phyloP scores from a whole-genome alignment of 805 yeast species.

The Kregervanrija delftensis region DNA sequence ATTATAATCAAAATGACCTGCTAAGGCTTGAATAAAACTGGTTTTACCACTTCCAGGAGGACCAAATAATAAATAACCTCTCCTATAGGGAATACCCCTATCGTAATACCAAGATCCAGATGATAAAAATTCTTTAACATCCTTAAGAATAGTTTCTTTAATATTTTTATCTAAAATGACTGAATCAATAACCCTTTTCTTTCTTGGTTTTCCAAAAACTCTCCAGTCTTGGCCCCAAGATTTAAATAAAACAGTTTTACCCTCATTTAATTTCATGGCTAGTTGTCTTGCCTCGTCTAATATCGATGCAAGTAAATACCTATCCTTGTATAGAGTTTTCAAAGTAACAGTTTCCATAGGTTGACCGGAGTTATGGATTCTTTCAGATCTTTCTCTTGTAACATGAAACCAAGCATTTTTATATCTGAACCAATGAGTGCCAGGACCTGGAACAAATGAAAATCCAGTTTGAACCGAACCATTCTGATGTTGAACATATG shows the following conservation, averaged over 20 bases:
- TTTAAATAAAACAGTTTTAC: slow-evolving; percentile 88
- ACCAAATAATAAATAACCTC: slow-evolving; percentile 91
- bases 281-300: slow-evolving; percentile 76
- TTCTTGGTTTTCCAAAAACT: slow-evolving; percentile 93
- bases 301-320: slow-evolving; percentile 54
- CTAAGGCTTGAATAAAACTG: slow-evolving; percentile 90
- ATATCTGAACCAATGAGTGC: slow-evolving; percentile 81
- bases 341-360: slow-evolving; percentile 96
- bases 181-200: slow-evolving; percentile 75
- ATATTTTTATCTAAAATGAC: slow-evolving; percentile 80
- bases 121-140: slow-evolving; percentile 71
- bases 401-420: slow-evolving; percentile 84
- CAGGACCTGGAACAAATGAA: slow-evolving; percentile 95
- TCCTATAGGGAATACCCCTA: slow-evolving; percentile 94
- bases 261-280: slow-evolving; percentile 79
- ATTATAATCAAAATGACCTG: slow-evolving; percentile 93
- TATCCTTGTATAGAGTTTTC: slow-evolving; percentile 82
- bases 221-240: slow-evolving; percentile 99
- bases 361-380: slow-evolving; percentile 83
- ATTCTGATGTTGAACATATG: slow-evolving; percentile 80
- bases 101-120: slow-evolving; percentile 90
- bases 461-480: slow-evolving; percentile 86
- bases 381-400: slow-evolving; percentile 84
- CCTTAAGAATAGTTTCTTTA: slow-evolving; percentile 56
- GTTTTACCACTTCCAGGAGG: slow-evolving; percentile 99